phyloP scores from a whole-genome alignment of 768 basidiomycete species.

The Cubamyces lactineus region DNA sequence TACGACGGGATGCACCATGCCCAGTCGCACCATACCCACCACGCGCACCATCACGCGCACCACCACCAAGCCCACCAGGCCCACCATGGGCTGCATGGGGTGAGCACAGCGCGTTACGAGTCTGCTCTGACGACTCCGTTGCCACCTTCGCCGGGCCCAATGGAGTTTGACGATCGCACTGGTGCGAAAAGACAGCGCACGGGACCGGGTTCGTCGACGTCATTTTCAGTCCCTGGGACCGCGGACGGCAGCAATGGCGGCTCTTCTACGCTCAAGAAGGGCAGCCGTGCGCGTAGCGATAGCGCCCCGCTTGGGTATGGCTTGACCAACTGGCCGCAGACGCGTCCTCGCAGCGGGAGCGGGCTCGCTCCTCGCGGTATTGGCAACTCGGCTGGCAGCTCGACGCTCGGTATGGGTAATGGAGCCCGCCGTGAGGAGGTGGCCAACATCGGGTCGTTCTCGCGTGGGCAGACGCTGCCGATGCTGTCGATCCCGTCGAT shows the following conservation, averaged over 20 bases:
- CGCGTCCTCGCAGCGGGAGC: conserved; percentile 42
- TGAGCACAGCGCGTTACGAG: conserved; percentile 34
- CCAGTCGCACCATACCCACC: conserved; percentile 10
- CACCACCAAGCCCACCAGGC: conserved; percentile 11
- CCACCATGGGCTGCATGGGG: conserved; percentile 23
- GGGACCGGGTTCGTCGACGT: conserved; percentile 18
- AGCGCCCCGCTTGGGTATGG: conserved; percentile 67
- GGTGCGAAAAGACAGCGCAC: conserved; percentile 59
- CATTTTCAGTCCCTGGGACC: conserved; percentile 17
- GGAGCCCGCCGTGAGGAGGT: conserved; percentile 27
- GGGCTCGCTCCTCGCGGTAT: conserved; percentile 34
- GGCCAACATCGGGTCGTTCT: conserved; percentile 31
- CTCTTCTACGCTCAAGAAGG: conserved; percentile 28
- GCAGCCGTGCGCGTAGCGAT: conserved; percentile 63
- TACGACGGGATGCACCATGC: conserved; percentile 58
- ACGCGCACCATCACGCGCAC: conserved; percentile 38
- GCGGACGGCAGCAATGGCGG: conserved; percentile 12
- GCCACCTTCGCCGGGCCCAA: conserved; percentile 38
- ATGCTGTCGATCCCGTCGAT: conserved; percentile 33
- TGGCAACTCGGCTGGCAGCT: conserved; percentile 1
- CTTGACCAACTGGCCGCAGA: conserved; percentile 38
- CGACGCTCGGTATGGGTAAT: conserved; percentile 9
- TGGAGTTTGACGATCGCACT: conserved; percentile 37
- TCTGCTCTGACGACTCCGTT: conserved; percentile 32
- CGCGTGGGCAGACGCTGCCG: conserved; percentile 25